Base-by-base conservation (phyloP, 768 basidiomycete species). In the Tulasnella calospora region DNA sequence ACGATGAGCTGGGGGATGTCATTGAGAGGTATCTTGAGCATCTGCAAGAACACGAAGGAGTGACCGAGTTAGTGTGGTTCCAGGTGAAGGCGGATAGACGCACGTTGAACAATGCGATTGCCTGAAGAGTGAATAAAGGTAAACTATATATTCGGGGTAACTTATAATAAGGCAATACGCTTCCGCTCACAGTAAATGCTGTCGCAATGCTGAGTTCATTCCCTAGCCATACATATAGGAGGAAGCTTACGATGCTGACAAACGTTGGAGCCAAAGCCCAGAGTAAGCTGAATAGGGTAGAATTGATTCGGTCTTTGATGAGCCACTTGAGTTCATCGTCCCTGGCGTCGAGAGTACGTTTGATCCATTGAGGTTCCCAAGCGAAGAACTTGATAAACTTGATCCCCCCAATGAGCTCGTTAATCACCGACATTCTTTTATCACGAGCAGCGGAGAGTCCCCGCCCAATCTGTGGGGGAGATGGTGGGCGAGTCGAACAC, bases 331-430 rank as follows among this genome's bases (percentile, higher is more conserved):
- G 87, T 85, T 96, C 95, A 19, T 84, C 84, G 57, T 88, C 87
- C 79, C 95, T 86, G 2, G 92, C 89, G 61, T 91, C 90, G 77
- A 90, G 82, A 0, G 88, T 90, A 17, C 90, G 87, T 36, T 88
- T 84, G 61, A 92, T 92, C 94, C 94, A 94, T 17, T 89, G 87
- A 57, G 90, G 88, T 80, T 93, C 92, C 88, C 92, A 94, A 0
- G 92, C 92, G 79, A 94, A 94, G 86, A 94, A 93, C 83, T 94
- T 93, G 86, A 92, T 90, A 82, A 92, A 92, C 83, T 92, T 92
- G 77, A 91, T 74, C 0, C 46, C 73, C 17, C 44, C 46, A 41
- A 74, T 51, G 23, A 95, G 84, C 83, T 96, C 94, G 79, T 90
- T 94, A 80, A 94, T 83, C 7, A 93, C 89, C 1, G 87, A 89